Base-by-base conservation (phyloP, 768 basidiomycete genomes). In the Suillus decipiens region DNA sequence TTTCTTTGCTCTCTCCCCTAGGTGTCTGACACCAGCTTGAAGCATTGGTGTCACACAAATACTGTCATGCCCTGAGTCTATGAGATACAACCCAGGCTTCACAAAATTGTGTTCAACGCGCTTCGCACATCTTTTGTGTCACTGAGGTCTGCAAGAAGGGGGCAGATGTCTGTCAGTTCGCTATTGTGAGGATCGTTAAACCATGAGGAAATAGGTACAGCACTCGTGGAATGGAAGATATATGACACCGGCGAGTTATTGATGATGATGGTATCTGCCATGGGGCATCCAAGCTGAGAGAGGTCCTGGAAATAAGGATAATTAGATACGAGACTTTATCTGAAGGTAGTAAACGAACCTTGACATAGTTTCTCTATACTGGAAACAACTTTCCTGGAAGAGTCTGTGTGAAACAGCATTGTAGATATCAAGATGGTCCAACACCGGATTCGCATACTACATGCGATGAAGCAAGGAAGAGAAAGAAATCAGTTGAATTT, bases 281-380 rank as follows among this genome's bases (percentile, higher is more conserved):
- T 86, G 4, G 86, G 85, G 6, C 89, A 82, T 50, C 89, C 89
- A 31, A 91, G 82, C 71, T 89, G 89, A 6, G 89, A 91, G 33
- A 91, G 77, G 70, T 90, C 89, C 87, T 89, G 60, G 3, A 39
- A 19, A 33, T 12, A 53, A 55, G 59, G 15, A 54, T 64, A 6
- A 51, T 66, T n/a, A 48, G 54, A 64, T 33, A 48, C 60, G 43
- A 39, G 59, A 9, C 51, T 19, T 37, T 47, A 19, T 45, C 28
- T 22, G 10, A 11, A n/a, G 9, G 28, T 19, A 33, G 24, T 7
- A 24, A 62, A 69, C 82, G 51, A 59, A 94, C 94, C 85, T 97
- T 97, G 76, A 97, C 94, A 74, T 96, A 97, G 79, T 95, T 96
- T 94, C 95, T 76, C 89, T 90, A 78, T 96, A 94, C 71, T 94